Evolutionary conservation across 2,329 filamentous ascomycete genomes (phyloP).

Genomic region (Diaporthe ilicicola): DNA sequence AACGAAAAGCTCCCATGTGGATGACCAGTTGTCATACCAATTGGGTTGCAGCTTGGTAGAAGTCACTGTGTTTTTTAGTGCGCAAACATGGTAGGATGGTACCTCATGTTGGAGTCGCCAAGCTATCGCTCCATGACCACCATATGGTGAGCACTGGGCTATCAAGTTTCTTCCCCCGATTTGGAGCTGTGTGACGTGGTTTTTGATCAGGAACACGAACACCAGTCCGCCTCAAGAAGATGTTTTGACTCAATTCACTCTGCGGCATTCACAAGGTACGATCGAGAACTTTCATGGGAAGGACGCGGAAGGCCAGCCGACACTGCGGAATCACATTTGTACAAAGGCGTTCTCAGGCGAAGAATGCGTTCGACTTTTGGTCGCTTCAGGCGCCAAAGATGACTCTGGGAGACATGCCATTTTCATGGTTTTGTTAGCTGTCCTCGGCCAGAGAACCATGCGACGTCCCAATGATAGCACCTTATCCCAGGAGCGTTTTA

Average conservation of each 20-base stretch:
- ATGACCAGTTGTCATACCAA: background rate
- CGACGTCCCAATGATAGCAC: too few species aligned
- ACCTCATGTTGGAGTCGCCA: background rate
- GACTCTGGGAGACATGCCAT: background rate
- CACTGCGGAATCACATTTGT: background rate
- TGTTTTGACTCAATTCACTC: background rate
- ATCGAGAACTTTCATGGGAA: background rate
- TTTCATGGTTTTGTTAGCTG: too few species aligned
- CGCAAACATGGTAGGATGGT: background rate
- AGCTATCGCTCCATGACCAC: background rate
- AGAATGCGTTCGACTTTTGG: too few species aligned
- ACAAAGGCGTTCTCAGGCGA: background rate
- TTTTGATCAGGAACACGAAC: background rate
- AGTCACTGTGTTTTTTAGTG: background rate
- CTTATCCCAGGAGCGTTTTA: too few species aligned
- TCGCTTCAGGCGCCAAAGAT: background rate
- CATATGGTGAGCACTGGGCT: background rate
- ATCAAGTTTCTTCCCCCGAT: background rate
- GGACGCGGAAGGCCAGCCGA: background rate
- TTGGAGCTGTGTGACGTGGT: background rate
- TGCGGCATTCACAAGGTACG: background rate
- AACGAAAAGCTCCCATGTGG: background rate
- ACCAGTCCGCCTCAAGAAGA: background rate
- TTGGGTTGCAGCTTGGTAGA: background rate
- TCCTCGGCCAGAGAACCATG: background rate